phyloP scores from a whole-genome alignment of 2,329 filamentous ascomycete species.

The Phoma sp. region DNA sequence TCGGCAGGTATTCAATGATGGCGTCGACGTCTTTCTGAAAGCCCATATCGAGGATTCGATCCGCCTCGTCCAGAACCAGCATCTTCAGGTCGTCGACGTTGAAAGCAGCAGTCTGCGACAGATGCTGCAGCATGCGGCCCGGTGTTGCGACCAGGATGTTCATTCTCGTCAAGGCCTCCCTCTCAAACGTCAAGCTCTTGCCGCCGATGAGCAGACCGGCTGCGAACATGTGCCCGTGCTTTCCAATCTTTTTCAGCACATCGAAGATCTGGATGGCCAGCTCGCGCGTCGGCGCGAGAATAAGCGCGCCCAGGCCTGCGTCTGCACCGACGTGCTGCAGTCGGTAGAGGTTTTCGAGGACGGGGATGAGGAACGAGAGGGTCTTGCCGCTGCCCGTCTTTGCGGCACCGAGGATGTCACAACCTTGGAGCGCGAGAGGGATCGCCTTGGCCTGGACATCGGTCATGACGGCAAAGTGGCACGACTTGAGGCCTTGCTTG shows the following conservation, averaged over 20 bases:
- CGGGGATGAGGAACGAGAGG: slow-evolving; percentile 86
- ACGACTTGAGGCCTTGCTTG: slow-evolving; percentile 76
- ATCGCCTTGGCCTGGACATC: slow-evolving; percentile 93
- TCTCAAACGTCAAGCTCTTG: slow-evolving; percentile 86
- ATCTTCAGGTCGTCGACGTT: slow-evolving; percentile 91
- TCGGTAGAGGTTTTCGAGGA: slow-evolving; percentile 90
- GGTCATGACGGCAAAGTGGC: slow-evolving; percentile 88
- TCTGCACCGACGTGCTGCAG: slow-evolving; percentile 89
- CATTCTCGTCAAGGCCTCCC: slow-evolving; percentile 85
- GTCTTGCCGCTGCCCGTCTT: slow-evolving; percentile 98
- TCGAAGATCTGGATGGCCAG: slow-evolving; percentile 97
- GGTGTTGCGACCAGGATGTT: slow-evolving; percentile 97
- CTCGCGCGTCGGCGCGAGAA: slow-evolving; percentile 93
- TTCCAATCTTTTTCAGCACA: slow-evolving; percentile 86
- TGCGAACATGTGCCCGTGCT: slow-evolving; percentile 83
- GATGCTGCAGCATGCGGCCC: slow-evolving; percentile 91
- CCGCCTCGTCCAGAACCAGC: slow-evolving; percentile 92
- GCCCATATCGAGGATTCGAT: slow-evolving; percentile 97
- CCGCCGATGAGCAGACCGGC: slow-evolving; percentile 94
- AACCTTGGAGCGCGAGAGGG: slow-evolving; percentile 81
- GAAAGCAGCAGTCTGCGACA: slow-evolving; percentile 91
- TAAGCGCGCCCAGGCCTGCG: slow-evolving; percentile 83
- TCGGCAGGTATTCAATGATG: slow-evolving; percentile 88
- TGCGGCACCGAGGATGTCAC: slow-evolving; percentile 89
- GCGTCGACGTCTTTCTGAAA: slow-evolving; percentile 92